Evolutionary conservation across 495 filamentous ascomycete genomes (phyloP), one percentile per base, ranked within the genome.

Genomic region (Astrothelium subdiscretum): DNA sequence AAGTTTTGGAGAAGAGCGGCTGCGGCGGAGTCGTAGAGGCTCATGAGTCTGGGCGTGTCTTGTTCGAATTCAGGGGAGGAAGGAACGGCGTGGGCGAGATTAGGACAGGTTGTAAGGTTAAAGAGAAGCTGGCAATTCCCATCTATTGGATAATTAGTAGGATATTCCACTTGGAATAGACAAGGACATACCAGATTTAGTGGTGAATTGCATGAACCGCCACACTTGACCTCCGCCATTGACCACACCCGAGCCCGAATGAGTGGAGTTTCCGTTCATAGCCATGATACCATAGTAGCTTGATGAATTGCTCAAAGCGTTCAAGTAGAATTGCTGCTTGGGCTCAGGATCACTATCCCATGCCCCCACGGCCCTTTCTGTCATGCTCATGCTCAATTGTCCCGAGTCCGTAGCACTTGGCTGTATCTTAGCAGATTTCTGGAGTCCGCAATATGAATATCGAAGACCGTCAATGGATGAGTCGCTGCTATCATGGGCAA

Each of bases 51-150:
- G 38, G 48, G 76, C 11, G 60, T 64, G 3, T 70, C 60, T 8
- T 8, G 5, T 10, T 27, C 20, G 24, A n/a, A 54, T 29, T 54
- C 20, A 1, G 85, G 81, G 68, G 95, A 94, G 59, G 84, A 83
- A 0, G 94, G 94, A 0, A 96, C 94, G 24, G 95, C 87, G 72
- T 97, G 96, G 48, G 91, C 89, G 54, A 92, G 82, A 63, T 94
- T 83, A 59, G 81, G 79, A 77, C 94, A 99, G 72, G 97, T 92
- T 2, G 79, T 73, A 20, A 99, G 83, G 69, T 92, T 84, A 74
- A 83, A 88, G 38, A 99, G 78, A 13, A 99, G 78, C 38, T 85
- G 85, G 73, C 94, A 99, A 71, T 92, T 95, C 52, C 77, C 72
- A 48, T 82, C 84, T 83, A 31, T 52, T 11, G 38, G 20, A 18